phyloP scores from a whole-genome alignment of 371 early-diverging fungal genomes.

The Zychaea mexicana region DNA sequence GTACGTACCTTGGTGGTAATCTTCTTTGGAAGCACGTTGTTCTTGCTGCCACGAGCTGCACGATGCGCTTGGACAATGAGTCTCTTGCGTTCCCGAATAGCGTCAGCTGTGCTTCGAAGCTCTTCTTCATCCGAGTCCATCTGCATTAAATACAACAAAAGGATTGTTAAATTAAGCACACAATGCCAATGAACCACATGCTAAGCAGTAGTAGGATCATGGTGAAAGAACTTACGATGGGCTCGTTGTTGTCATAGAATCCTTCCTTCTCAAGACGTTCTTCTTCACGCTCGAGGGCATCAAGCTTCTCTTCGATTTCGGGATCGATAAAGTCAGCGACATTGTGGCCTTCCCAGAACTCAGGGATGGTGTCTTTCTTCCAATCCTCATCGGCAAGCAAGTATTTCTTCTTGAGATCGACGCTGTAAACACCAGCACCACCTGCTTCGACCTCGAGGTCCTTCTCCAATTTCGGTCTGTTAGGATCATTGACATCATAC shows the following conservation, averaged over 20 bases:
- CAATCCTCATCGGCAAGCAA: slow-evolving; percentile 86
- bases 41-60: slow-evolving; percentile 70
- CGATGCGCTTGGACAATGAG: slow-evolving; percentile 79
- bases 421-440: slow-evolving; percentile 96
- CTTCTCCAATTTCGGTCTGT: slow-evolving; percentile 80
- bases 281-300: slow-evolving; percentile 97
- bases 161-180: not conserved
- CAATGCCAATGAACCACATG: not conserved
- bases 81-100: slow-evolving; percentile 85
- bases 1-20: slow-evolving; percentile 51
- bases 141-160: slow-evolving; percentile 17
- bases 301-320: slow-evolving; percentile 95
- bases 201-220: no score
- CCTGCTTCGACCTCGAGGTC: slow-evolving; percentile 92
- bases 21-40: slow-evolving; percentile 63
- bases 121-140: slow-evolving; percentile 74
- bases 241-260: slow-evolving; percentile 87
- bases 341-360: slow-evolving; percentile 99
- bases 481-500: slow-evolving; percentile 84
- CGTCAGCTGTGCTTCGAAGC: slow-evolving; percentile 76
- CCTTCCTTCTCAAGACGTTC: slow-evolving; percentile 92
- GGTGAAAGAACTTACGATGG: slow-evolving; percentile 56
- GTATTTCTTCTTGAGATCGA: slow-evolving; percentile 90
- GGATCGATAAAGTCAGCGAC: slow-evolving; percentile 99
- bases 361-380: slow-evolving; percentile 99